Evolutionary conservation across 805 yeast species (phyloP), one percentile per base, ranked within the genome.

Genomic region (Lipomyces sp.): DNA sequence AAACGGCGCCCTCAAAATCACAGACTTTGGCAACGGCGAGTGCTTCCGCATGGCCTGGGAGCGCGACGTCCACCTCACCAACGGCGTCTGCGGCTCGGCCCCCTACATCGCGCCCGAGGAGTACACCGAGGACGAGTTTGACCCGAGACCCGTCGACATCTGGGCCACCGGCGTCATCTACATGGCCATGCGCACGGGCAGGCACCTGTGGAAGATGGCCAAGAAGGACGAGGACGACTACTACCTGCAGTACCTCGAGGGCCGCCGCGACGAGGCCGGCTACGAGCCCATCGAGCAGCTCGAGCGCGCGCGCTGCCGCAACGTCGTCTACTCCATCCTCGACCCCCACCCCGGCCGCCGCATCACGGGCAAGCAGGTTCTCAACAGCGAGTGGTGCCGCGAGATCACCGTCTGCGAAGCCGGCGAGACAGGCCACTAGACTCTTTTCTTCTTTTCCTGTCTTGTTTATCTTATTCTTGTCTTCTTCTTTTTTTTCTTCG

Each of bases 91-190:
- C 62, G 97, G 97, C 2, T 84, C 95, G 1, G 91, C 82, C 51
- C 93, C 96, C 1, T 90, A 87, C 68, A 87, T 88, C 65, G 86
- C 96, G 0, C 97, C 97, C 0, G 97, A 89, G 64, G 96, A 90
- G 67, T 85, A 79, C 63, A 63, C 65, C 18, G 66, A 70, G 4
- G 73, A 75, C 39, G 74, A 71, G 40, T 85, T 84, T 62, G 95
- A 87, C 59, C 87, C 95, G 10, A 70, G 89, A 45, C 74, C 81
- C 24, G 90, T 86, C 39, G 97, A 90, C 66, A 79, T 86, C 49
- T 90, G 97, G 97, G 85, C 96, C 2, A 68, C 83, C 41, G 97
- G 96, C 34, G 77, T 90, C 2, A 77, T 84, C 24, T 84, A 83
- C 66, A 72, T 83, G 72, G 83, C 82, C 10, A 83, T 83, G 90